These are phyloP conservation scores for Gracilaria gracilis DNA, from an alignment of 23 red algal species.

Conservation along the genomic window DNA sequence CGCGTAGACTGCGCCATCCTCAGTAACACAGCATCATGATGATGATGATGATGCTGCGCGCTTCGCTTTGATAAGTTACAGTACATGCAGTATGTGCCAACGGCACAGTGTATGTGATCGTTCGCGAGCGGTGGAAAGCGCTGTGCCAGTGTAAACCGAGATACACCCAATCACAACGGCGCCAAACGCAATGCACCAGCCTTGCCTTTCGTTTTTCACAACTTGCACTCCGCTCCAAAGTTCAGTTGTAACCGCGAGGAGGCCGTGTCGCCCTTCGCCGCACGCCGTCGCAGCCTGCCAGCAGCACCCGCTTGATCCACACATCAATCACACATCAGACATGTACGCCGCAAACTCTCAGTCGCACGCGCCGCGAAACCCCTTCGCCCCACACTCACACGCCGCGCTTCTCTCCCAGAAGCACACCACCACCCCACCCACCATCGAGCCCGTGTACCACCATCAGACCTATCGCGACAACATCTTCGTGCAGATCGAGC, in stretches of 20 bases:
- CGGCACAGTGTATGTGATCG: background rate
- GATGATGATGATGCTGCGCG: too few relatives aligned
- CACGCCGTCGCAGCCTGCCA: too few relatives aligned
- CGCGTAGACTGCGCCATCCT: background rate
- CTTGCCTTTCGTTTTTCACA: background rate
- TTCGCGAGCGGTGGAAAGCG: background rate
- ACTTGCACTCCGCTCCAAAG: background rate
- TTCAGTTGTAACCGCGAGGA: too few relatives aligned
- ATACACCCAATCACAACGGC: too few relatives aligned
- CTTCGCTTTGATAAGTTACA: too few relatives aligned
- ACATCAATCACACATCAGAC: background rate
- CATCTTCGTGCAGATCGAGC: slow-evolving; percentile 27
- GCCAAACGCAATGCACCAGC: background rate
- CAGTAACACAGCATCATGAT: too few relatives aligned
- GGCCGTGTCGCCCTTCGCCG: too few relatives aligned
- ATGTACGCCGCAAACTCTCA: slow-evolving; percentile 12
- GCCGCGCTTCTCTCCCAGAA: slow-evolving; percentile 7
- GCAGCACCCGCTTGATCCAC: too few relatives aligned
- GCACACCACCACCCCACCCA: background rate
- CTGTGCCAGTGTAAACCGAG: background rate
- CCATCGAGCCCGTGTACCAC: slow-evolving; percentile 7
- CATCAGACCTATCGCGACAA: background rate
- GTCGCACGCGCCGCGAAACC: slow-evolving; percentile 15
- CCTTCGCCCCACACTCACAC: slow-evolving; percentile 2
- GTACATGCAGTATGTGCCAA: too few relatives aligned